phyloP scores from a whole-genome alignment of 768 basidiomycete species.

The Suillus discolor region DNA sequence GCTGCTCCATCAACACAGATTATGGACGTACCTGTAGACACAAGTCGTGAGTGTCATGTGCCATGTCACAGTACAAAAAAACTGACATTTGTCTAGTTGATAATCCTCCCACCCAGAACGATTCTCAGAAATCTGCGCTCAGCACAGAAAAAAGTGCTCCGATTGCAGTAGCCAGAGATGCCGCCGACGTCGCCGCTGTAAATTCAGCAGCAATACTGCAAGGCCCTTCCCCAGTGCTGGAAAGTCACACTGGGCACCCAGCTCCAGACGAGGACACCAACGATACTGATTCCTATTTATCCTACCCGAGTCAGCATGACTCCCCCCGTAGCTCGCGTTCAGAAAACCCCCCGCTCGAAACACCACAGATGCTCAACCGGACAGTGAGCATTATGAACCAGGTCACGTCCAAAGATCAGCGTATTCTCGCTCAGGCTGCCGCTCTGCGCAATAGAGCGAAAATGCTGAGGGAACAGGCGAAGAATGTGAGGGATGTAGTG shows the following conservation, averaged over 20 bases:
- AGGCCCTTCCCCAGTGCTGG: background rate
- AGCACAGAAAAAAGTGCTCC: background rate
- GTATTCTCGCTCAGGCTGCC: constrained; percentile 15
- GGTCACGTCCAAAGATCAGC: constrained; percentile 21
- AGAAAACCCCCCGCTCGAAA: constrained; percentile 23
- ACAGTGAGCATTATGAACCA: constrained; percentile 29
- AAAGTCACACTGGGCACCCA: background rate
- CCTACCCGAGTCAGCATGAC: constrained; percentile 22
- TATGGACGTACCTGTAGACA: constrained; percentile 18
- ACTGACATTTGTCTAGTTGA: background rate
- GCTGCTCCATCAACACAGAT: constrained; percentile 10
- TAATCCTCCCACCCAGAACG: background rate
- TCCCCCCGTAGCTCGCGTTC: constrained; percentile 27
- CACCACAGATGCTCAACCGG: constrained; percentile 20
- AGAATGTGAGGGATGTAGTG: constrained; percentile 24
- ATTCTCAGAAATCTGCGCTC: background rate
- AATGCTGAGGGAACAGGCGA: constrained; percentile 23
- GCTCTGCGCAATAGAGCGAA: constrained; percentile 19
- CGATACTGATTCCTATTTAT: constrained; percentile 26
- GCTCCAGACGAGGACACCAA: constrained; percentile 13
- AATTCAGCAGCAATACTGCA: background rate
- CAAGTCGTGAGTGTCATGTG: constrained; percentile 27
- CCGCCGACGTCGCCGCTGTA: background rate
- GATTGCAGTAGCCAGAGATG: background rate
- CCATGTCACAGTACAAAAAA: constrained; percentile 14